Conservation (phyloP, 176 grass and related monocot species). For the Areca catechu region DNA sequence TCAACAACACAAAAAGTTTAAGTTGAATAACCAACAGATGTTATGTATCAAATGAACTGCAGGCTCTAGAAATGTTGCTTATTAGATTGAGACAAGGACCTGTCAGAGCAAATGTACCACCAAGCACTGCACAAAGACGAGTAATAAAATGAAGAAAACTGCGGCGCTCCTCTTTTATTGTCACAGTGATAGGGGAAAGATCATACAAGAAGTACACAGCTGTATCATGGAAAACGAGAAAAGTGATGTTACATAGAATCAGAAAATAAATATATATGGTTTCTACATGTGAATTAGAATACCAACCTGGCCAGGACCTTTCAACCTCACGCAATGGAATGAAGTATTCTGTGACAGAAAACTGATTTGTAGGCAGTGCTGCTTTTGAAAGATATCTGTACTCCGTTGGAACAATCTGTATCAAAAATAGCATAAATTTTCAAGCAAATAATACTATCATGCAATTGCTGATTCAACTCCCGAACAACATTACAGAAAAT, state of each 20-base stretch:
- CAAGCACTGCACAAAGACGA: slow-evolving; percentile 91
- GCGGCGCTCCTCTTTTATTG: slow-evolving; percentile 87
- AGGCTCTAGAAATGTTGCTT: background rate
- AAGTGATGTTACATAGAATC: slow-evolving; percentile 10
- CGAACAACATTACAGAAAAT: no score
- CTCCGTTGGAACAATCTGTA: slow-evolving; percentile 94
- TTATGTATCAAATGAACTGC: no score
- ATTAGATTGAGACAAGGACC: slow-evolving; percentile 28
- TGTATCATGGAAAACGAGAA: slow-evolving; percentile 25
- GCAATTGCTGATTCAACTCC: no score
- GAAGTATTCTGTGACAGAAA: slow-evolving; percentile 97
- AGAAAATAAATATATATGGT: no score
- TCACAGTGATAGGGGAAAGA: slow-evolving; percentile 94
- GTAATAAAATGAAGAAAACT: slow-evolving; percentile 98
- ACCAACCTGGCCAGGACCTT: slow-evolving; percentile 83
- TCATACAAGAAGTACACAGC: slow-evolving; percentile 97
- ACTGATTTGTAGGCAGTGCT: slow-evolving; percentile 93
- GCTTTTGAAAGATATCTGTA: slow-evolving; percentile 90
- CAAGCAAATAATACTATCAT: no score
- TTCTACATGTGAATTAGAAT: background rate
- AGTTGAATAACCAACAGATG: background rate
- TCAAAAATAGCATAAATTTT: background rate
- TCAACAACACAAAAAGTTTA: background rate
- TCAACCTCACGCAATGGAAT: slow-evolving; percentile 53
- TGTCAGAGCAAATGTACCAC: slow-evolving; percentile 98